A percentile compares a stretch with the other conserved stretches of the same genome.
Evolutionary conservation across 2,329 filamentous ascomycete genomes (phyloP).

Genomic region (Talaromyces sp.): DNA sequence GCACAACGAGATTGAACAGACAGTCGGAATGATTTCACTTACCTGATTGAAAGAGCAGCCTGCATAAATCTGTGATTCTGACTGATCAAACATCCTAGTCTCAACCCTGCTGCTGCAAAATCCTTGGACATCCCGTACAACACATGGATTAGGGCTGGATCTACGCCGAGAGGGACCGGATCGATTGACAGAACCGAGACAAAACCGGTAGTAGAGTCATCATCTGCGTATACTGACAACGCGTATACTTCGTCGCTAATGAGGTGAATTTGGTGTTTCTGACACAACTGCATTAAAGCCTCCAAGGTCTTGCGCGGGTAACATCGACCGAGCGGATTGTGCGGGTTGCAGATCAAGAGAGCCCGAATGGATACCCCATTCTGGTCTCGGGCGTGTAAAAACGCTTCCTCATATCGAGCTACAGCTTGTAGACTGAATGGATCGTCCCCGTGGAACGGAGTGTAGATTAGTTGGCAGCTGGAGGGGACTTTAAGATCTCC

Average conservation of each 20-base stretch:
- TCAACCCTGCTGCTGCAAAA: slow-evolving; percentile 29
- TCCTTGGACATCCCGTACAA: slow-evolving; percentile 40
- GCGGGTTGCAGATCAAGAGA: slow-evolving; percentile 41
- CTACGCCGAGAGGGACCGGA: slow-evolving; percentile 40
- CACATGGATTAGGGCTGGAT: slow-evolving; percentile 48
- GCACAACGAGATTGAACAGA: background rate
- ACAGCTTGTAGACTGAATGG: slow-evolving; percentile 31
- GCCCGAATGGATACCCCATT: slow-evolving; percentile 35
- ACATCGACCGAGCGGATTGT: slow-evolving; percentile 40
- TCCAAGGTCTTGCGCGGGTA: slow-evolving; percentile 41
- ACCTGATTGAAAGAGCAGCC: slow-evolving; percentile 21
- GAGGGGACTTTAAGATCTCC: slow-evolving; percentile 46
- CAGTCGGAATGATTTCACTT: background rate
- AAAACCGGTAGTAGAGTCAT: slow-evolving; percentile 41
- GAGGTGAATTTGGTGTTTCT: slow-evolving; percentile 47
- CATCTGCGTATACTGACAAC: slow-evolving; percentile 43
- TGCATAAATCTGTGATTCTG: slow-evolving; percentile 23
- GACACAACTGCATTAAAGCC: slow-evolving; percentile 46
- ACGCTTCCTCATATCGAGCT: background rate
- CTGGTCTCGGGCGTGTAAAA: slow-evolving; percentile 26
- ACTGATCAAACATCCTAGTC: slow-evolving; percentile 26
- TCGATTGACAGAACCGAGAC: slow-evolving; percentile 33
- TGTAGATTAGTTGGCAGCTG: slow-evolving; percentile 36
- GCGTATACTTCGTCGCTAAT: slow-evolving; percentile 56
- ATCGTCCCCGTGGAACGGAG: slow-evolving; percentile 34